Evolutionary conservation across 257 asterid species (phyloP), one percentile per base, ranked within the genome.

Genomic region (Knoxia roxburghii): DNA sequence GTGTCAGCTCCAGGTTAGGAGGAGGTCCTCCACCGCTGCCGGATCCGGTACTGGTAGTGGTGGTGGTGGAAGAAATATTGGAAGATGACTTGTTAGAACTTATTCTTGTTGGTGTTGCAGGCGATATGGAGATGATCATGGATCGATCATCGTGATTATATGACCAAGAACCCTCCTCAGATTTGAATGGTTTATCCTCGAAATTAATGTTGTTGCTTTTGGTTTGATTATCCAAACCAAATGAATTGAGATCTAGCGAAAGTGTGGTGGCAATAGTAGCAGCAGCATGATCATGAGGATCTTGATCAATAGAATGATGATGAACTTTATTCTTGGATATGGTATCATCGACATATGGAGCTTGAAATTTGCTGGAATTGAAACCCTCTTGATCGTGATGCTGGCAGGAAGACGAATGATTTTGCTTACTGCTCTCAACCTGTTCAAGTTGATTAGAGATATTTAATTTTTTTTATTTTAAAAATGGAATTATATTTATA

Each of bases 1-100:
- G 79, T 18, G 83, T 78, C 59, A 87, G 82, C 76, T 83, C 89
- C 77, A 87, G 74, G 27, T 79, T 80, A 56, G 78, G 80, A 56
- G 76, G 80, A 21, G 46, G 63, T 9, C 23, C 77, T 35, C 61
- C 37, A 7, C 61, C 35, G 2, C 37, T 13, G 4, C 61, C 61
- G 2, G 39, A 8, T 1, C 61, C 41, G 41, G 6, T 9, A 9
- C 6, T 37, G 41, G 41, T 9, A 8, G 18, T 8, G 64, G 64
- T 32, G 24, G 29, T 39, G 62, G 64, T 43, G 71, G 23, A n/a
- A 45, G 64, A 21, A 0, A n/a, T 52, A 52, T 52, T 52, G 7
- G 58, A 0, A 41, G 10, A 11, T 41, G 46, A 41, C 2, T 33
- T 33, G 24, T 1, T 2, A 23, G 17, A 5, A 29, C 41, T 33